These are phyloP conservation scores for Penicillium turbatum DNA, from an alignment of 495 filamentous ascomycete genomes.

Conservation along the genomic window DNA sequence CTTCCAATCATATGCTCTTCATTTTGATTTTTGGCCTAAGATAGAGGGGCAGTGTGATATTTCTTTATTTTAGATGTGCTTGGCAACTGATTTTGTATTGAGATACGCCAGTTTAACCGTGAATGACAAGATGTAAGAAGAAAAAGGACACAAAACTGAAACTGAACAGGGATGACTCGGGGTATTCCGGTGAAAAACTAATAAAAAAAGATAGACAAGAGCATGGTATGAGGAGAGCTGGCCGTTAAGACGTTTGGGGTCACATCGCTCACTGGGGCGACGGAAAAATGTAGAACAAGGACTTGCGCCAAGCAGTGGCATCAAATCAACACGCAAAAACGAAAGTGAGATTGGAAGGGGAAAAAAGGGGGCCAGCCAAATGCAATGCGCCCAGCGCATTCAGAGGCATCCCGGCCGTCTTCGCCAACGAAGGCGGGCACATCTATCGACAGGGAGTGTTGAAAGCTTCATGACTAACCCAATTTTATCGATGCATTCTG, in stretches of 20 bases:
- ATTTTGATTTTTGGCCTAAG: background rate
- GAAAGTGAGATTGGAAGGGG: background rate
- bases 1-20: slow-evolving; percentile 14
- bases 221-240: slow-evolving; percentile 15
- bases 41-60: background rate
- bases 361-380: slow-evolving; percentile 15
- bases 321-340: slow-evolving; percentile 7
- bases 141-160: background rate
- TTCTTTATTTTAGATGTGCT: slow-evolving; percentile 1
- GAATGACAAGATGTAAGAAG: slow-evolving; percentile 8
- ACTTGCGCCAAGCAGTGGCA: slow-evolving; percentile 7
- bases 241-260: slow-evolving; percentile 10
- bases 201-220: slow-evolving; percentile 9
- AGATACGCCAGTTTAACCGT: slow-evolving; percentile 16
- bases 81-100: slow-evolving; percentile 14
- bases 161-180: slow-evolving; percentile 22
- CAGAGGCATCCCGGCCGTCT: background rate
- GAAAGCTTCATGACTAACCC: slow-evolving; percentile 5
- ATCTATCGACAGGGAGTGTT: slow-evolving; percentile 15
- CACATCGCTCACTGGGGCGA: slow-evolving; percentile 11
- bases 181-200: slow-evolving; percentile 24
- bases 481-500: slow-evolving; percentile 20
- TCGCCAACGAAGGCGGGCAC: slow-evolving; percentile 4
- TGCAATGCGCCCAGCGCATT: slow-evolving; percentile 28
- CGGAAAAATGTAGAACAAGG: slow-evolving; percentile 6